Conservation (phyloP, 1,284 basidiomycete species). For the Filobasidium uniguttulatum region DNA sequence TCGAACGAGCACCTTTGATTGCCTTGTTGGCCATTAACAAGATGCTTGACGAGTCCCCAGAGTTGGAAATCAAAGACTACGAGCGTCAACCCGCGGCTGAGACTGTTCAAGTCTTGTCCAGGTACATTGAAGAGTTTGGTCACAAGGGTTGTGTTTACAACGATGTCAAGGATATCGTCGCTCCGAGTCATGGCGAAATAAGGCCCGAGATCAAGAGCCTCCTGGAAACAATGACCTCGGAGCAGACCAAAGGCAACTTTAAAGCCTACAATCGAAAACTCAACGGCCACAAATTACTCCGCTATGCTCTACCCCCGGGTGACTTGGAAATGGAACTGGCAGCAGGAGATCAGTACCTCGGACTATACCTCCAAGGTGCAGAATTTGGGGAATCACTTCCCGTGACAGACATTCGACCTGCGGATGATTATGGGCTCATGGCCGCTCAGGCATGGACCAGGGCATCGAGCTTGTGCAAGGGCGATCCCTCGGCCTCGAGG, state of each 20-base stretch:
- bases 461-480: not conserved
- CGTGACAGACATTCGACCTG: slow-evolving; percentile 12
- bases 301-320: not conserved
- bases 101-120: not conserved
- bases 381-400: slow-evolving; percentile 11
- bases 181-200: not conserved
- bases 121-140: slow-evolving; percentile 12
- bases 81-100: not conserved
- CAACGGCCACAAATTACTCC: slow-evolving; percentile 14
- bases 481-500: not conserved
- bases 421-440: slow-evolving; percentile 14
- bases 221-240: not conserved
- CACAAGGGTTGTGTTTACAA: slow-evolving; percentile 14
- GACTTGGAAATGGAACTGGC: not conserved
- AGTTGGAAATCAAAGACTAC: not conserved
- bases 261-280: slow-evolving; percentile 9
- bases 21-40: slow-evolving; percentile 12
- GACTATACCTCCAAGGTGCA: slow-evolving; percentile 8
- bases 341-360: slow-evolving; percentile 1
- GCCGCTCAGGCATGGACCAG: slow-evolving; percentile 11
- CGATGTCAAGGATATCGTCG: slow-evolving; percentile 6
- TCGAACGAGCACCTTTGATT: slow-evolving; percentile 13
- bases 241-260: slow-evolving; percentile 1
- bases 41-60: not conserved
- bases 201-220: not conserved